Evolutionary conservation across 2,329 filamentous ascomycete species (phyloP), one percentile per base, ranked within the genome.

Genomic region (Penicillium janthinellum): DNA sequence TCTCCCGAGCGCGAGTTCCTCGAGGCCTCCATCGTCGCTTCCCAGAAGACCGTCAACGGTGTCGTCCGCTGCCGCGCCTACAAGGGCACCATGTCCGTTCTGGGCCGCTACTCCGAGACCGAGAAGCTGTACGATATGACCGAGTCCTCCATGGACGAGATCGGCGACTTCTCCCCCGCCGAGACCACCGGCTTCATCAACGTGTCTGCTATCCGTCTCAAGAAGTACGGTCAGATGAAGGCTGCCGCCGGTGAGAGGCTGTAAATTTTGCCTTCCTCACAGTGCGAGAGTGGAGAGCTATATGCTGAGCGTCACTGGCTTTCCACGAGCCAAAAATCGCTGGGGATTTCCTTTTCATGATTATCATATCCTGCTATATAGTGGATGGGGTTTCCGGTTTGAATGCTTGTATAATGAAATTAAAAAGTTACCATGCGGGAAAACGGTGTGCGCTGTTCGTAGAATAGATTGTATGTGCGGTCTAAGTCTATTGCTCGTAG

Each of bases 1-100:
- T 88, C 85, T 14, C 87, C 88, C 35, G 88, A 90, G 78, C 85
- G 87, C 60, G 87, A 89, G 75, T 90, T 89, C 78, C 79, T 90
- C 58, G 86, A 92, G 78, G 48, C 59, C 42, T 68, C 58, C 55
- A 64, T 67, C 49, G 58, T 62, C 57, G 63, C 65, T 56, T 70
- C 66, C 52, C 67, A 66, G 59, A 68, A 68, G 70, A 79, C 80
- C 59, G 85, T 87, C 73, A 87, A 87, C 74, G 85, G 85, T 61
- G 74, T 79, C 70, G 88, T 90, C 62, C 80, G 87, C 64, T 82
- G 86, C 74, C 83, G 84, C 58, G 80, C 81, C 63, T 90, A 88
- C 83, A 90, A 90, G 85, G 88, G 90, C 65, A 80, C 66, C 65
- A 79, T 71, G 81, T 88, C 73, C 80, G 75, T 75, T 79, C 73